Evolutionary conservation across 768 basidiomycete genomes (phyloP).

Genomic region (Peribolospora baueri): DNA sequence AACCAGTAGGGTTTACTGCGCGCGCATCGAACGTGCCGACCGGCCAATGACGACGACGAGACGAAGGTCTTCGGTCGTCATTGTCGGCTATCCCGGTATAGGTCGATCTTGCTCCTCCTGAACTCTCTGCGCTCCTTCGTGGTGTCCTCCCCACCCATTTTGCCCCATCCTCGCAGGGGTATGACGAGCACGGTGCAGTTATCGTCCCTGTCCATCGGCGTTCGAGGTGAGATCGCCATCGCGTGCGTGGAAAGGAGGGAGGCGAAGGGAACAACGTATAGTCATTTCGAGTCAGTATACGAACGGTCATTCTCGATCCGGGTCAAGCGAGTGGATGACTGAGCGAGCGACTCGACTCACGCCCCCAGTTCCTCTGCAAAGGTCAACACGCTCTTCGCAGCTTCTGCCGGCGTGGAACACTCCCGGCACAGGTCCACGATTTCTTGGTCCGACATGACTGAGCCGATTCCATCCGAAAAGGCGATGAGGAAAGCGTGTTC

Average conservation of each 20-base stretch:
- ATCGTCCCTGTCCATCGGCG: conserved; percentile 45
- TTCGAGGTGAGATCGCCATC: neutral
- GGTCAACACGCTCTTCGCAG: conserved; percentile 56
- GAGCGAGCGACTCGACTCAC: conserved; percentile 4
- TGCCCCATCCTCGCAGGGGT: conserved; percentile 79
- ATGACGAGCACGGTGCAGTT: conserved; percentile 79
- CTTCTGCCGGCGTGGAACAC: conserved; percentile 43
- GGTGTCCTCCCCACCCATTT: conserved; percentile 48
- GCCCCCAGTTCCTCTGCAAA: conserved; percentile 48
- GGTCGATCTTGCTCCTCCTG: conserved; percentile 17
- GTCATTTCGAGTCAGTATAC: neutral
- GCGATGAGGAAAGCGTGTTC: conserved; percentile 71
- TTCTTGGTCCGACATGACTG: conserved; percentile 76
- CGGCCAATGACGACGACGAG: no score
- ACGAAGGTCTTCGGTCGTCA: no score
- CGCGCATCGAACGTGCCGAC: no score
- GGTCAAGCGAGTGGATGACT: neutral
- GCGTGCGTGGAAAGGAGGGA: neutral
- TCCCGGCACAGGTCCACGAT: conserved; percentile 67
- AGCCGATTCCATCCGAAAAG: conserved; percentile 83
- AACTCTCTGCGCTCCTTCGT: conserved; percentile 68
- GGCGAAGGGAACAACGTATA: neutral
- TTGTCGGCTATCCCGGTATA: no score
- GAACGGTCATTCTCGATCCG: neutral
- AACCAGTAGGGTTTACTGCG: no score